phyloP scores from a whole-genome alignment of 2,329 filamentous ascomycete species.

The Ascochyta lentis region DNA sequence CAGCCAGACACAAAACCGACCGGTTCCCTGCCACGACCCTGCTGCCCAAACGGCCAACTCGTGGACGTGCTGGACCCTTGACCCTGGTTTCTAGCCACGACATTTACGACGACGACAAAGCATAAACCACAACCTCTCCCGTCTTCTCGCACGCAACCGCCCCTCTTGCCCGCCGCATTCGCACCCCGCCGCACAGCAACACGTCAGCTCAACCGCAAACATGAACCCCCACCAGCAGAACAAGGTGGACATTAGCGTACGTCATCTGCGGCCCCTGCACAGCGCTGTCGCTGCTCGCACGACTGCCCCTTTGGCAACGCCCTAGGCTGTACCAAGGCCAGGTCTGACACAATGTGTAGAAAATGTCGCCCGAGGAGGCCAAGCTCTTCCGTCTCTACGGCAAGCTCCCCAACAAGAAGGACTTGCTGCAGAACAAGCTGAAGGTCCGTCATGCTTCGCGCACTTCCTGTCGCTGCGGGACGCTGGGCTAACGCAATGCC shows the following conservation, averaged over 20 bases:
- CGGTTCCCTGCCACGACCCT: conserved; percentile 40
- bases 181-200: conserved; percentile 18
- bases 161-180: conserved; percentile 22
- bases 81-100: conserved; percentile 28
- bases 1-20: conserved; percentile 33
- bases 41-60: conserved; percentile 33
- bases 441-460: conserved; percentile 62
- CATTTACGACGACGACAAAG: conserved; percentile 34
- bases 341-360: conserved; percentile 60
- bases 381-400: conserved; percentile 96
- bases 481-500: conserved; percentile 11
- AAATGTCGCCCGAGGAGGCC: conserved; percentile 92
- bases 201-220: conserved; percentile 27
- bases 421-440: conserved; percentile 96
- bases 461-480: conserved; percentile 1
- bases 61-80: conserved; percentile 27
- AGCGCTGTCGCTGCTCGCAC: conserved; percentile 9
- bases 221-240: conserved; percentile 99
- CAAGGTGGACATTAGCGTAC: conserved; percentile 94
- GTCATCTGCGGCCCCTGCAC: conserved; percentile 50
- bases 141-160: conserved; percentile 17
- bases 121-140: conserved; percentile 29
- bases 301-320: conserved; percentile 8
- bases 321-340: not conserved
- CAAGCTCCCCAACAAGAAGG: conserved; percentile 95